Base-by-base conservation (phyloP, 1,139 yeast species). In the Debaryomycetaceae sp. region DNA sequence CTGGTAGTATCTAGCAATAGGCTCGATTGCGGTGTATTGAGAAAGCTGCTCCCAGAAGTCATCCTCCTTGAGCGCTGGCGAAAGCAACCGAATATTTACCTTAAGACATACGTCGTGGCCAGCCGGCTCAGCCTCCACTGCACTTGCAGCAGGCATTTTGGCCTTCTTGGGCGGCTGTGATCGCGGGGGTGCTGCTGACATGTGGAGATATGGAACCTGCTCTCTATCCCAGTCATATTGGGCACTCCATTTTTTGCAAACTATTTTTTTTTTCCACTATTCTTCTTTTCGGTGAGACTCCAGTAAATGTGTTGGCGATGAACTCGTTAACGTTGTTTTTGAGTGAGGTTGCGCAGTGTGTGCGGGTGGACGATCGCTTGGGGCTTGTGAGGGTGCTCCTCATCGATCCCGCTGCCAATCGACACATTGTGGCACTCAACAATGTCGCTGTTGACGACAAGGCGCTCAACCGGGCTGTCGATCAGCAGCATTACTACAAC, bases 401-500 rank as follows among this genome's bases (percentile, higher is more conserved):
- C 6, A 23, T 41, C 18, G 32, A 44, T 19, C 37, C 41, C 4
- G 23, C 30, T 13, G 16, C 25, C 16, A 44, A 45, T 26, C 41
- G 38, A 5, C 35, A 39, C 34, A 35, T 45, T 3, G 41, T 37
- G 8, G 23, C 23, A 17, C 26, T 45, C 21, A 34, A 30, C 27
- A 24, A 24, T 13, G 10, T 34, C 3, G 7, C 22, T 3, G 24
- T 39, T 4, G 23, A 35, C 5, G 43, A 39, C 16, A 26, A 35
- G 14, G 31, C 31, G 13, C 18, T 45, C n/a, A 32, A 39, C 20
- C 19, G 7, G 25, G 34, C 41, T 4, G 63, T 75, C 4, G 74
- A 65, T 5, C 34, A 46, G 2, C 43, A 42, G 15, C 57, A 65
- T 13, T 45, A 68, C 56, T 46, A 49, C 41, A 53, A 51, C 30